Evolutionary conservation across 306 rosid species (phyloP).

Genomic region (Amphicarpaea edgeworthii): DNA sequence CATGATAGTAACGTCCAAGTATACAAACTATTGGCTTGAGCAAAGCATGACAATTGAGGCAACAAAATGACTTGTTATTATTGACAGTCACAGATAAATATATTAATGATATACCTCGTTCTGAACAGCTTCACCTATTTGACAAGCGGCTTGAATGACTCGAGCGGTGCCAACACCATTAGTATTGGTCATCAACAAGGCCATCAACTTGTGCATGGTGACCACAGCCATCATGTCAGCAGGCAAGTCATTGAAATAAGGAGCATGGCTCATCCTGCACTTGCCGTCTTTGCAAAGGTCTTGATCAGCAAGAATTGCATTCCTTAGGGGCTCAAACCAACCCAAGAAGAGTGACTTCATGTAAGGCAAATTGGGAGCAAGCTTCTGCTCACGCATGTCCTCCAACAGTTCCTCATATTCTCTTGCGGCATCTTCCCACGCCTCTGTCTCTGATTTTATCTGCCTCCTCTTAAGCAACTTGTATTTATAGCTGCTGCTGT

Average conservation of each 20-base stretch:
- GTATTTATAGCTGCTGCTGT: slow-evolving; percentile 55
- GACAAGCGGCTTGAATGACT: slow-evolving; percentile 81
- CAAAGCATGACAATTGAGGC: no score
- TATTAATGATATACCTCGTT: slow-evolving; percentile 67
- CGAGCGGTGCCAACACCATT: slow-evolving; percentile 68
- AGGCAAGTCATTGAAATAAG: slow-evolving; percentile 64
- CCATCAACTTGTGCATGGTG: slow-evolving; percentile 96
- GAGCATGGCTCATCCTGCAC: slow-evolving; percentile 55
- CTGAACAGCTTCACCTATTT: slow-evolving; percentile 92
- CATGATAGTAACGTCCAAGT: no score
- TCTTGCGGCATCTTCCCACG: slow-evolving; percentile 88
- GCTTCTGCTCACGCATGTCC: slow-evolving; percentile 91
- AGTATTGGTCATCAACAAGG: slow-evolving; percentile 78
- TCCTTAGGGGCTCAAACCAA: slow-evolving; percentile 86
- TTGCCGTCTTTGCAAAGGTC: slow-evolving; percentile 40
- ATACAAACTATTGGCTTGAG: no score
- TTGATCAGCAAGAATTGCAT: slow-evolving; percentile 74
- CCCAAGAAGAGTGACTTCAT: slow-evolving; percentile 91
- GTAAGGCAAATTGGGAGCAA: slow-evolving; percentile 91
- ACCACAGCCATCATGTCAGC: slow-evolving; percentile 92
- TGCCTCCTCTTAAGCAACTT: slow-evolving; percentile 69
- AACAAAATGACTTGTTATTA: no score
- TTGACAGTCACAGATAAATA: no score
- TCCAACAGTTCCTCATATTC: slow-evolving; percentile 82
- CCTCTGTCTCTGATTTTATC: slow-evolving; percentile 85